Evolutionary conservation across 345 rosid genomes (phyloP), one percentile per base, ranked within the genome.

Genomic region (Boechera divaricarpa): DNA sequence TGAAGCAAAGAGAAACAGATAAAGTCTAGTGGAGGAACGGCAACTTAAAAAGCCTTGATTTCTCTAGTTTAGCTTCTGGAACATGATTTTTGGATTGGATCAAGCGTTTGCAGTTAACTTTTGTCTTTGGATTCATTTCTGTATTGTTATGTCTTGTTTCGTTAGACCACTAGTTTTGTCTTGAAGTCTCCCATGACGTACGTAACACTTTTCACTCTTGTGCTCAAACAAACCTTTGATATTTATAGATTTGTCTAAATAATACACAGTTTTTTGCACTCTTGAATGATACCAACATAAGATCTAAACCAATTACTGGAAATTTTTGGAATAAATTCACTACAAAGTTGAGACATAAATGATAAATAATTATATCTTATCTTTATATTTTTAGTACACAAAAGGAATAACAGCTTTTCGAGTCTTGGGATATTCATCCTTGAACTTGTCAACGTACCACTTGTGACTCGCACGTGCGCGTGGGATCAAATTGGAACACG

Each of bases 381-480:
- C 29, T 28, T 26, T 28, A 2, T 6, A 35, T 35, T 39, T 2
- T 89, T 80, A 90, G 75, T 63, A 83, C 18, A 91, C 18, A 76
- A 83, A 89, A 6, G 99, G 99, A 44, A 95, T 84, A 31, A 89
- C 93, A 59, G 94, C 93, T 70, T 89, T 91, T 39, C 98, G 81
- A 12, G 16, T 36, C 59, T 70, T 79, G 5, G 98, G 98, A 72
- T 91, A 92, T 53, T 91, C 93, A 3, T 87, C 93, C 76, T 83
- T 86, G 65, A 91, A 95, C 83, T 95, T 95, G 32, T 86, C 87
- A 72, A 72, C 7, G 58, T 92, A 91, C 98, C 97, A 93, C 13
- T 5, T 64, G 54, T 86, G 96, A 65, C 76, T 82, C 35, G 91
- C 94, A 61, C 68, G 78, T 51, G 96, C 96, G 32, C 99, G 88